Evolutionary conservation across 805 yeast genomes (phyloP).

Genomic region (Clavispora santaluciae): DNA sequence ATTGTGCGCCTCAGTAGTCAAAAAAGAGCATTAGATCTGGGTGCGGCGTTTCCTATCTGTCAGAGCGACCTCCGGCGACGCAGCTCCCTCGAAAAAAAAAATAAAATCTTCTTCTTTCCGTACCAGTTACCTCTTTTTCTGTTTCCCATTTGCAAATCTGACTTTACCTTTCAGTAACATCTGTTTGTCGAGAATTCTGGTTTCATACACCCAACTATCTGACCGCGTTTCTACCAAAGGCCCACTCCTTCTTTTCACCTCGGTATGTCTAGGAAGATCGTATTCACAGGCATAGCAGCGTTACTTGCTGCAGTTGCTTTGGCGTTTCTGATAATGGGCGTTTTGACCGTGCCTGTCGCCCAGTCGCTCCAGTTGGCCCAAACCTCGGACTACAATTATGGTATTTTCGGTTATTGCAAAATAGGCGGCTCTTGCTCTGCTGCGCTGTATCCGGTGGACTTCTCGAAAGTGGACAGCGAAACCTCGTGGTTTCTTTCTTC

Average conservation of each 20-base stretch:
- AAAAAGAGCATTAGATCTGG: background rate
- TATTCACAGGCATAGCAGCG: slow-evolving; percentile 34
- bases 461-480: slow-evolving; percentile 23
- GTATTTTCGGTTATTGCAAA: slow-evolving; percentile 64
- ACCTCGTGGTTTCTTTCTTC: slow-evolving; percentile 47
- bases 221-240: background rate
- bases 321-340: slow-evolving; percentile 58
- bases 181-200: background rate
- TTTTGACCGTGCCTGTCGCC: slow-evolving; percentile 59
- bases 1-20: background rate
- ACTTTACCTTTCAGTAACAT: background rate
- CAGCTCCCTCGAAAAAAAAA: too few relatives aligned
- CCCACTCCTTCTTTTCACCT: background rate
- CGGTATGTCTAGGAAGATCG: background rate
- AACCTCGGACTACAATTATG: slow-evolving; percentile 45
- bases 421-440: slow-evolving; percentile 31
- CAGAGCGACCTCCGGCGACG: background rate
- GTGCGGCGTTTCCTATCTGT: slow-evolving; percentile 1
- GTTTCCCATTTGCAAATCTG: background rate
- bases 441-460: slow-evolving; percentile 44
- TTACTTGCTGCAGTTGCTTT: slow-evolving; percentile 49
- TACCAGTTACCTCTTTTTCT: background rate
- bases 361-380: slow-evolving; percentile 45
- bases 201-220: too few relatives aligned
- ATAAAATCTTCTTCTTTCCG: too few relatives aligned